Evolutionary conservation across 2,329 filamentous ascomycete species (phyloP).

Genomic region (Xylariaceae sp.): DNA sequence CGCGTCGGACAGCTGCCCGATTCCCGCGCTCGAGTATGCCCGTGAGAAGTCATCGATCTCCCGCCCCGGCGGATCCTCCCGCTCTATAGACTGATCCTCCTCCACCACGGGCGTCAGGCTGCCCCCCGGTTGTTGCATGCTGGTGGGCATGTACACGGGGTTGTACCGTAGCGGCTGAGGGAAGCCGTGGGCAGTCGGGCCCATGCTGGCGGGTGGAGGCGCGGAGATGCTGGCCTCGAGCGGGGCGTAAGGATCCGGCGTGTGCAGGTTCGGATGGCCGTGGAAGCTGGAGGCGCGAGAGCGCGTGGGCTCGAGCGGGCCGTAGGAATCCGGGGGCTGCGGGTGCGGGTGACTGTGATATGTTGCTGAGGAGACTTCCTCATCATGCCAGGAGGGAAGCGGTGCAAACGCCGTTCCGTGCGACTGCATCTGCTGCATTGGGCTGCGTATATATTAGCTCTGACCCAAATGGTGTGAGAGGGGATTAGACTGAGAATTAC

Average conservation of each 20-base stretch:
- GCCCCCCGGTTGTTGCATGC: slow-evolving; percentile 20
- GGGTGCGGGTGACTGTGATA: slow-evolving; percentile 14
- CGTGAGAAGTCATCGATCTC: slow-evolving; percentile 46
- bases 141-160: slow-evolving; percentile 23
- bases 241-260: slow-evolving; percentile 16
- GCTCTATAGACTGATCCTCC: slow-evolving; percentile 25
- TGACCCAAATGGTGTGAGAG: neutral
- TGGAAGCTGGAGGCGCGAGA: slow-evolving; percentile 7
- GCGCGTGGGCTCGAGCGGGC: slow-evolving; percentile 16
- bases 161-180: slow-evolving; percentile 28
- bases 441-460: slow-evolving; percentile 21
- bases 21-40: slow-evolving; percentile 39
- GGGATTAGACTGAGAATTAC: slow-evolving; percentile 30
- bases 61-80: slow-evolving; percentile 40
- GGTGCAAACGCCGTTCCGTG: slow-evolving; percentile 39
- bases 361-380: slow-evolving; percentile 24
- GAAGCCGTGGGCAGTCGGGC: slow-evolving; percentile 5
- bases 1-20: slow-evolving; percentile 29
- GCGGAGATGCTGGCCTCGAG: slow-evolving; percentile 7
- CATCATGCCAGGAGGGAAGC: slow-evolving; percentile 34
- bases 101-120: slow-evolving; percentile 29
- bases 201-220: slow-evolving; percentile 10
- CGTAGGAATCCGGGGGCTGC: slow-evolving; percentile 18
- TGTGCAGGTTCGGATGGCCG: slow-evolving; percentile 10
- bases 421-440: slow-evolving; percentile 23